Evolutionary conservation across 2,329 filamentous ascomycete species (phyloP).

Genomic region (Aspergillus sp.): DNA sequence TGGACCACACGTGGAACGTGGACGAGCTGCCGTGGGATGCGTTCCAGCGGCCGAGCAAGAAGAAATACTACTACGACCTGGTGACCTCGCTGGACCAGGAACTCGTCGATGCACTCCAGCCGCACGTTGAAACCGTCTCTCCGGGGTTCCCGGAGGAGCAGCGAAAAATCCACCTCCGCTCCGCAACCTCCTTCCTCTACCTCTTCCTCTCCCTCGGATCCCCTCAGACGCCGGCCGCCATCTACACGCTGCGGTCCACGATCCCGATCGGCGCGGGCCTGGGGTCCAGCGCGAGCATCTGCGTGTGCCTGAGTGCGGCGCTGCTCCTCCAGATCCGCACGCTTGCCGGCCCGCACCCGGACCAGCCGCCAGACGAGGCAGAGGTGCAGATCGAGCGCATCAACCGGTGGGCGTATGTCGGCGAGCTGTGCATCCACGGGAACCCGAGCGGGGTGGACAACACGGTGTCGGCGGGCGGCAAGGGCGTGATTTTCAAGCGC

Average conservation of each 20-base stretch:
- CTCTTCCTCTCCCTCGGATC: constrained; percentile 81
- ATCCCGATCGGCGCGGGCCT: constrained; percentile 87
- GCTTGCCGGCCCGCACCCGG: constrained; percentile 79
- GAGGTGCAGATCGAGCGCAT: constrained; percentile 85
- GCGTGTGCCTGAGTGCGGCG: constrained; percentile 76
- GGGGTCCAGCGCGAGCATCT: constrained; percentile 88
- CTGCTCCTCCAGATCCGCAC: constrained; percentile 81
- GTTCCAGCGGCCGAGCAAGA: constrained; percentile 74
- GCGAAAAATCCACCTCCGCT: constrained; percentile 74
- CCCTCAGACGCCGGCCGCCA: constrained; percentile 65
- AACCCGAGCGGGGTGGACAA: constrained; percentile 97
- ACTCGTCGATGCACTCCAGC: constrained; percentile 69
- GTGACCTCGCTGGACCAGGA: constrained; percentile 77
- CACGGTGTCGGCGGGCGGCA: constrained; percentile 86
- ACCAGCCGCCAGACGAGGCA: constrained; percentile 82
- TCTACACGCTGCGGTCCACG: constrained; percentile 86
- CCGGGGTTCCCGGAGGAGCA: constrained; percentile 54
- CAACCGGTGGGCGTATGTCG: constrained; percentile 95
- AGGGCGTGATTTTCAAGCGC: constrained; percentile 84
- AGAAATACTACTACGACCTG: constrained; percentile 89
- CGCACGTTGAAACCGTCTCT: constrained; percentile 66
- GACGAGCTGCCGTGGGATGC: constrained; percentile 77
- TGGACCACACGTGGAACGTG: constrained; percentile 90
- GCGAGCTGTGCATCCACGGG: constrained; percentile 93
- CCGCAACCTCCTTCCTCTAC: constrained; percentile 82